Conservation (phyloP, 176 grass and related monocot genomes). For the Avena insularis region DNA sequence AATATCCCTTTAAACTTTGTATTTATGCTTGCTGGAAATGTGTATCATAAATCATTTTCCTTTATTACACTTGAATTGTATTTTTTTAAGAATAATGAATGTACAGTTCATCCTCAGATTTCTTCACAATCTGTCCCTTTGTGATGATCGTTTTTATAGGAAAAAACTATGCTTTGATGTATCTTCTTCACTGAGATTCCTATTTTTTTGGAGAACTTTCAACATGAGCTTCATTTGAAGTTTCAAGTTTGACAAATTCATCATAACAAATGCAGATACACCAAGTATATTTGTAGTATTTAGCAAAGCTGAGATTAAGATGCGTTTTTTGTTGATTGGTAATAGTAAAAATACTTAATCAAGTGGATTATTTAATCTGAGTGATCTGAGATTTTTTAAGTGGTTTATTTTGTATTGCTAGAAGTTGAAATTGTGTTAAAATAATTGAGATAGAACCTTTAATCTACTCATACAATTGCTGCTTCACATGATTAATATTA, state of each 20-base stretch:
- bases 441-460: conserved; percentile 16
- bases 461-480: conserved; percentile 11
- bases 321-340: background rate
- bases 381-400: background rate
- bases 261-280: conserved; percentile 27
- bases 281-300: conserved; percentile 13
- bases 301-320: conserved; percentile 1
- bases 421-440: conserved; percentile 29
- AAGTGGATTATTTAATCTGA: conserved; percentile 20
- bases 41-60: background rate
- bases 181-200: background rate
- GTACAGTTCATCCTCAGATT: conserved; percentile 16
- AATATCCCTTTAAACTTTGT: background rate
- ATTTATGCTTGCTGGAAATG: background rate
- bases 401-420: background rate
- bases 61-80: background rate
- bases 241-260: conserved; percentile 25
- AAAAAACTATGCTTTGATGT: conserved; percentile 30
- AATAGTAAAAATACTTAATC: conserved; percentile 20
- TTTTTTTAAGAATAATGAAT: background rate
- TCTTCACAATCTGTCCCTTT: background rate
- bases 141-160: conserved; percentile 12
- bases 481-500: conserved; percentile 36
- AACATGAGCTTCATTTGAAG: conserved; percentile 10
- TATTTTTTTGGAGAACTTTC: background rate